Evolutionary conservation across 2,329 filamentous ascomycete species (phyloP), one percentile per base, ranked within the genome.

Genomic region (Paecilomyces sp.): DNA sequence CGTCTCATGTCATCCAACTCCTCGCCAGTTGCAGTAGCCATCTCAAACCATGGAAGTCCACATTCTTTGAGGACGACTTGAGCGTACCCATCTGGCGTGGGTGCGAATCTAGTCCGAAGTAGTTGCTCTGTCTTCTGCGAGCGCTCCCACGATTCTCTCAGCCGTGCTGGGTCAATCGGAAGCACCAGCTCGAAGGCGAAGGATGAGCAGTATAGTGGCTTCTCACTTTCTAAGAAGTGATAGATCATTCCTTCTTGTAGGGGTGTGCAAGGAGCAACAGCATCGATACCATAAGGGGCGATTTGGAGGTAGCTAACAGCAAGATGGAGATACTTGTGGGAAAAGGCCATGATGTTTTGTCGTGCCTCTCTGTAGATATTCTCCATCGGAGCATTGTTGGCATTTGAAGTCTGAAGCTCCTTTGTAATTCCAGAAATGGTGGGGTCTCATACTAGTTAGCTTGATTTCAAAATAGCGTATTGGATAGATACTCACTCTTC

Each of bases 231-330:
- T 41, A 89, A 70, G 25, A 86, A 87, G 55, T 86, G 83, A 5
- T 88, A 88, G 56, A 96, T 85, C 78, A 97, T 93, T 0, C 92
- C 92, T 70, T 93, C 86, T 68, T 97, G 92, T 0, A 96, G 77
- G 0, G 92, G 84, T 0, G 92, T 95, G 69, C 92, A 96, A 3
- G 92, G 92, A 0, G 85, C 85, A 57, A 96, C 84, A 60, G 85
- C 84, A 68, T 94, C 88, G 9, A 96, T 82, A 1, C 85, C 77
- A 5, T 74, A 68, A 1, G 77, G 72, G 0, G 77, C 66, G 1
- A 88, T 63, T 0, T 74, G 73, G 0, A 96, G 76, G 3, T 77
- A 73, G 6, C 77, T 77, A 18, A 83, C 84, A 6, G 84, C 80
- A 6, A 72, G 65, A 11, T 80, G 74, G 4, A 81, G 77, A 70